Evolutionary conservation across 108 stramenopile genomes (phyloP).

Genomic region (Nitzschia sp.): DNA sequence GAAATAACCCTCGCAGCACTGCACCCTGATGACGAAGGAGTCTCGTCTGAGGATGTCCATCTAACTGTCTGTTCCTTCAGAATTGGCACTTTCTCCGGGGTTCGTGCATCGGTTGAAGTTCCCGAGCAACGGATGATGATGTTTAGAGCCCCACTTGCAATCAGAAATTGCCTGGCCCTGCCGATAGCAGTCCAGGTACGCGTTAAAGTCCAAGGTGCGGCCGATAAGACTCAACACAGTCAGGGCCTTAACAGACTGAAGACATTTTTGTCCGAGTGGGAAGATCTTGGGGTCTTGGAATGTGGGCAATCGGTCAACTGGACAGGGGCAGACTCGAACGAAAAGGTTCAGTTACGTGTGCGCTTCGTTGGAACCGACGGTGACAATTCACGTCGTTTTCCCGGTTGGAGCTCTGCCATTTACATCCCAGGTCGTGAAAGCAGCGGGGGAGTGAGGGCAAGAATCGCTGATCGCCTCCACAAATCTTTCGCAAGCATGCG

Average conservation of each 20-base stretch:
- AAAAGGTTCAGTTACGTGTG: conserved; percentile 41
- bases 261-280: conserved; percentile 35
- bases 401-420: conserved; percentile 51
- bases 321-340: conserved; percentile 41
- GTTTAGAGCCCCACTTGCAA: conserved; percentile 37
- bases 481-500: conserved; percentile 22
- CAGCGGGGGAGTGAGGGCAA: neutral
- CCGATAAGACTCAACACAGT: neutral
- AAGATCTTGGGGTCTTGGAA: conserved; percentile 47
- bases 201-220: conserved; percentile 11
- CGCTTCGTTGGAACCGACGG: conserved; percentile 40
- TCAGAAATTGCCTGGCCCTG: conserved; percentile 52
- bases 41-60: conserved; percentile 10
- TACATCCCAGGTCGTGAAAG: conserved; percentile 28
- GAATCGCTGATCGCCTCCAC: neutral
- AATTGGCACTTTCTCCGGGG: conserved; percentile 38
- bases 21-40: neutral
- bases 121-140: conserved; percentile 50
- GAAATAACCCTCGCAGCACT: conserved; percentile 33
- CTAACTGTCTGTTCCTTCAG: conserved; percentile 41
- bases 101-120: conserved; percentile 26
- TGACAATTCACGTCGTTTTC: conserved; percentile 39
- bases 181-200: conserved; percentile 56
- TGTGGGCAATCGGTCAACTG: conserved; percentile 47
- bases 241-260: conserved; percentile 10